Evolutionary conservation across 805 yeast species (phyloP).

Genomic region (Zygosaccharomyces bailii): DNA sequence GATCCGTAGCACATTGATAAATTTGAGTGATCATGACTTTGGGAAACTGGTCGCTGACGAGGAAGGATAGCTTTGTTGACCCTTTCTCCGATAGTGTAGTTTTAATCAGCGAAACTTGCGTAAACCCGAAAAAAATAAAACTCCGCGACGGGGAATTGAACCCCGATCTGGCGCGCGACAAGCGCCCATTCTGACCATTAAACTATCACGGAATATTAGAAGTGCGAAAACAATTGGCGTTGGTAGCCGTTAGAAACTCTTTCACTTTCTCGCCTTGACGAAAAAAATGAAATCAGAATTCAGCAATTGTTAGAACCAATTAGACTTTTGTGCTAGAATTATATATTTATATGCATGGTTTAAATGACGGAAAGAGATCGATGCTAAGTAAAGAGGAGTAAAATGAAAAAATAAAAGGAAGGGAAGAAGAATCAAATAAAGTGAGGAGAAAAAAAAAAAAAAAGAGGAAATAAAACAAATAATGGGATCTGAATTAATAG

Average conservation of each 20-base stretch:
- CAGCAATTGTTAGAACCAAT: not conserved
- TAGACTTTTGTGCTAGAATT: slow-evolving; percentile 6
- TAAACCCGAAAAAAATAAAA: slow-evolving; percentile 10
- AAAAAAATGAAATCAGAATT: not conserved
- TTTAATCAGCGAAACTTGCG: no score
- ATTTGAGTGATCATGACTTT: slow-evolving; percentile 5
- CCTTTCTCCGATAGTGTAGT: not conserved
- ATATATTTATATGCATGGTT: slow-evolving; percentile 7
- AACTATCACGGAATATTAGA: slow-evolving; percentile 27
- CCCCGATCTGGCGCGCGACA: slow-evolving; percentile 35
- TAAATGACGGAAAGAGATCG: slow-evolving; percentile 6
- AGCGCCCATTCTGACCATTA: slow-evolving; percentile 32
- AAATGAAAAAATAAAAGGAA: not conserved
- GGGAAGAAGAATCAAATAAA: not conserved
- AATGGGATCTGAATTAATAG: slow-evolving; percentile 12
- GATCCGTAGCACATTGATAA: slow-evolving; percentile 9
- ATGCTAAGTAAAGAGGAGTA: not conserved
- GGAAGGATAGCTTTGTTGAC: not conserved
- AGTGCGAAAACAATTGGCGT: not conserved
- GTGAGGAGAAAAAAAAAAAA: not conserved
- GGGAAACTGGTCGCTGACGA: not conserved
- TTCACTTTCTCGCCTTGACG: not conserved
- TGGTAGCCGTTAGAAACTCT: no score
- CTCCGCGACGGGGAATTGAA: slow-evolving; percentile 35
- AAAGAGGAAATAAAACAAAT: not conserved